Evolutionary conservation across 2,329 filamentous ascomycete genomes (phyloP), one percentile per base, ranked within the genome.

Genomic region (Aspergillus calidoustus): DNA sequence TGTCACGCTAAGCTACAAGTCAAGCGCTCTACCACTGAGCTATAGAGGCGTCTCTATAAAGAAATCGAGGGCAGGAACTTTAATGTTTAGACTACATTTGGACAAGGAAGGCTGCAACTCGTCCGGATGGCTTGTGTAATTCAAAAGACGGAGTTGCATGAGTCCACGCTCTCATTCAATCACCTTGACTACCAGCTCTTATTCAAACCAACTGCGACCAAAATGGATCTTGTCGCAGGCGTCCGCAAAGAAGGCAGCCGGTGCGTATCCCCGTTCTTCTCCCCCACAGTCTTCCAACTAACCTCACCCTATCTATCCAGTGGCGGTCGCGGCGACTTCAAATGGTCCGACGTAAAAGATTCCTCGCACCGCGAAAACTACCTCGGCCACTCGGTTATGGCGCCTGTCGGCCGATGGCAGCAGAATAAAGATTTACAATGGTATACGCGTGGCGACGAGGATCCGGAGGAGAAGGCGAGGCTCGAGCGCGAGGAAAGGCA

Each of bases 151-250:
- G 19, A 19, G 19, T 19, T 19, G 19, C 19, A 19, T 19, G 19
- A 19, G 19, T 19, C 19, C 19, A 19, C 19, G 2, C 25, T 28
- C 25, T 4, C 25, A 28, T 28, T 7, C 25, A 28, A 28, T 7
- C 25, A 28, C 25, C 25, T 28, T 28, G 25, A 28, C 25, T 28
- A 28, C 25, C 25, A 28, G 25, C 25, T 2, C 25, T 28, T 28
- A 28, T 28, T 28, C 25, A 3, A 28, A 28, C 6, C 25, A 28
- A 28, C 65, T 63, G 25, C 15, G 11, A 61, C 28, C 49, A 79
- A 28, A 60, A 97, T 99, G 95, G 95, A 99, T 84, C 86, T 99
- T 59, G 87, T 98, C 58, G 91, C 93, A 62, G 92, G 91, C 47
- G 90, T 99, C 64, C 92, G 93, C 73, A 98, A 99, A 80, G 94